Conservation (phyloP, 1,284 basidiomycete genomes). For the Spongiforma sp. region DNA sequence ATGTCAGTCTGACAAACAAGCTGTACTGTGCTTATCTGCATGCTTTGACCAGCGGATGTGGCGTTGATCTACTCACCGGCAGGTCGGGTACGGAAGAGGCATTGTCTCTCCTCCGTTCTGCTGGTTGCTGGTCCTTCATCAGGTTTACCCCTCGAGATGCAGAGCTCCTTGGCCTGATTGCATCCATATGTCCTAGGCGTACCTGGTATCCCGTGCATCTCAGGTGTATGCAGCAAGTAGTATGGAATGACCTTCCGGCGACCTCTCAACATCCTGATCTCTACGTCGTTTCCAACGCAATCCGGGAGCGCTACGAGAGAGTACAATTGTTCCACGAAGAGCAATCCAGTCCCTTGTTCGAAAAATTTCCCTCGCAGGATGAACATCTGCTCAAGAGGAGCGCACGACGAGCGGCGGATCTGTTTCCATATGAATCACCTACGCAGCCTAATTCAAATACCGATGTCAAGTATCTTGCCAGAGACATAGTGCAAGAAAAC, state of each 20-base stretch:
- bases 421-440: conserved; percentile 12
- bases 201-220: conserved; percentile 41
- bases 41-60: conserved; percentile 45
- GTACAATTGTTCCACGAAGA: conserved; percentile 17
- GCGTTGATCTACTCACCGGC: conserved; percentile 50
- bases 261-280: conserved; percentile 41
- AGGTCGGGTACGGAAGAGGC: conserved; percentile 55
- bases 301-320: conserved; percentile 34
- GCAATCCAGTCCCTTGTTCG: background rate
- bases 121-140: conserved; percentile 47
- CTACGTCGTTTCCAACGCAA: conserved; percentile 24
- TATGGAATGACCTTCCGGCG: conserved; percentile 23
- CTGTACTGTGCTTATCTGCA: conserved; percentile 51
- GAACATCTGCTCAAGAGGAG: conserved; percentile 21
- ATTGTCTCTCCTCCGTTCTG: conserved; percentile 42
- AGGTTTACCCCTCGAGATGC: conserved; percentile 34
- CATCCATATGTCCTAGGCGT: conserved; percentile 41
- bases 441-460: background rate
- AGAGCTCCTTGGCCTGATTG: conserved; percentile 41
- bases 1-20: conserved; percentile 41
- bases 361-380: conserved; percentile 9
- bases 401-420: conserved; percentile 1
- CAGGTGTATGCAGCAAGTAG: conserved; percentile 41
- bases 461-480: conserved; percentile 14
- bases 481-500: conserved; percentile 9